phyloP scores from a whole-genome alignment of 257 asterid genomes.

The Lavandula angustifolia region DNA sequence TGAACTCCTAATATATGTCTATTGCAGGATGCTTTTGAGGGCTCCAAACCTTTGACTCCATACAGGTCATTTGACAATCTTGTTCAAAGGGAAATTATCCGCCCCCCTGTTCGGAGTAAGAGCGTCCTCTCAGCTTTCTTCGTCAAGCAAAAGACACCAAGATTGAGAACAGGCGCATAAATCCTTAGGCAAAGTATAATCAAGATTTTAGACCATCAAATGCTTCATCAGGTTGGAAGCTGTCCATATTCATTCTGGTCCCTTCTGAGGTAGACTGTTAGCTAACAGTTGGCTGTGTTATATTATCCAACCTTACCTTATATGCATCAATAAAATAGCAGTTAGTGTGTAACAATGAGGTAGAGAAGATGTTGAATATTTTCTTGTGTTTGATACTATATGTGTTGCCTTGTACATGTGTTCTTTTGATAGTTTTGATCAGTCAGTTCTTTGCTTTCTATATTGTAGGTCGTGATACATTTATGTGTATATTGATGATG shows the following conservation, averaged over 20 bases:
- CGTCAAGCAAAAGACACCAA: constrained; percentile 75
- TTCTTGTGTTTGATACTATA: neutral
- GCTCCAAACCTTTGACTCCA: constrained; percentile 63
- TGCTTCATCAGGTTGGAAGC: constrained; percentile 28
- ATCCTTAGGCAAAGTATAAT: constrained; percentile 5
- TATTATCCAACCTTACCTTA: constrained; percentile 7
- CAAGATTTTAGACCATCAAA: neutral
- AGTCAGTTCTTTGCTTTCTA: too few species aligned
- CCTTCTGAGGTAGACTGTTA: too few species aligned
- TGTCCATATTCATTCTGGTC: constrained; percentile 26
- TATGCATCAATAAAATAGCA: constrained; percentile 31
- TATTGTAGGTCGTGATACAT: too few species aligned
- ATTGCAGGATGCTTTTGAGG: constrained; percentile 62
- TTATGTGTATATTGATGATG: too few species aligned
- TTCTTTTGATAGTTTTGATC: constrained; percentile 8
- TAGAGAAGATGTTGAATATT: constrained; percentile 12
- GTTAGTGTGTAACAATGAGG: constrained; percentile 1
- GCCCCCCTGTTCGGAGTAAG: constrained; percentile 69
- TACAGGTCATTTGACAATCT: constrained; percentile 62
- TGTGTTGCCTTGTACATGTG: neutral
- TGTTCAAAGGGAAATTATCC: constrained; percentile 40
- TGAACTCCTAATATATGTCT: constrained; percentile 3
- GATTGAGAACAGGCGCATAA: constrained; percentile 46
- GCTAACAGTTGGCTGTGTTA: neutral
- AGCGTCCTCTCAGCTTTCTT: constrained; percentile 77